Conservation (phyloP, 495 filamentous ascomycete genomes). For the Parathielavia appendiculata region DNA sequence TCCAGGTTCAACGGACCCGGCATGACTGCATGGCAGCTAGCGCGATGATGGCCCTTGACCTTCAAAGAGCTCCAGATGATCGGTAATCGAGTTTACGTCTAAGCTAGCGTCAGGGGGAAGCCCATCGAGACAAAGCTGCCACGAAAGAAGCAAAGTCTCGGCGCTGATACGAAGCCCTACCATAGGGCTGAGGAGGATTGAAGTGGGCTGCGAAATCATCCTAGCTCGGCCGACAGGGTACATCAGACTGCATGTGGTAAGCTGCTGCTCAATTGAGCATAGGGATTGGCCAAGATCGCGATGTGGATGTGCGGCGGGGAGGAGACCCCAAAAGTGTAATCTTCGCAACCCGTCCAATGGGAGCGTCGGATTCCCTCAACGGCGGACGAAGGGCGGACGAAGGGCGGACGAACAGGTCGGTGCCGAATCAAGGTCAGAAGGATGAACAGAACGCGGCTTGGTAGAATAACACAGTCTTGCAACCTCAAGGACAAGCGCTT, state of each 20-base stretch:
- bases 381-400: neutral
- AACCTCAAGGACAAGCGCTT: neutral
- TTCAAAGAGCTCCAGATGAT: neutral
- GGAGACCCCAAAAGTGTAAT: slow-evolving; percentile 10
- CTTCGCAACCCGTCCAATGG: slow-evolving; percentile 14
- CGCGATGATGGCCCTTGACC: neutral
- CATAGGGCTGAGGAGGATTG: slow-evolving; percentile 12
- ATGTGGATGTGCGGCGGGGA: slow-evolving; percentile 12
- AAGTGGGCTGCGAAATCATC: neutral
- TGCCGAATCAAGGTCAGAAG: neutral
- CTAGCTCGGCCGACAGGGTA: slow-evolving; percentile 1
- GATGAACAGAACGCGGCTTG: neutral
- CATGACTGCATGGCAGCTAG: slow-evolving; percentile 2
- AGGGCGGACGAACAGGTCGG: neutral
- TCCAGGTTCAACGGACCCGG: neutral
- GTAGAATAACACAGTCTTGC: neutral
- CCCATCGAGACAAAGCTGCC: neutral
- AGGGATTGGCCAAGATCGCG: slow-evolving; percentile 10
- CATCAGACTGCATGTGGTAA: neutral
- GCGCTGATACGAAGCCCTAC: slow-evolving; percentile 6
- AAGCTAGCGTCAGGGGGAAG: slow-evolving; percentile 2
- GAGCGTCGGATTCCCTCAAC: neutral
- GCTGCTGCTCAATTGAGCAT: neutral
- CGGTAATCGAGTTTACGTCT: neutral
- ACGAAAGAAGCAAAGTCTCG: neutral